Percentiles rank a stretch among this genome's conserved stretches.
Conservation (phyloP, 177 flowering plant genomes). For the Vitis hybrid region DNA sequence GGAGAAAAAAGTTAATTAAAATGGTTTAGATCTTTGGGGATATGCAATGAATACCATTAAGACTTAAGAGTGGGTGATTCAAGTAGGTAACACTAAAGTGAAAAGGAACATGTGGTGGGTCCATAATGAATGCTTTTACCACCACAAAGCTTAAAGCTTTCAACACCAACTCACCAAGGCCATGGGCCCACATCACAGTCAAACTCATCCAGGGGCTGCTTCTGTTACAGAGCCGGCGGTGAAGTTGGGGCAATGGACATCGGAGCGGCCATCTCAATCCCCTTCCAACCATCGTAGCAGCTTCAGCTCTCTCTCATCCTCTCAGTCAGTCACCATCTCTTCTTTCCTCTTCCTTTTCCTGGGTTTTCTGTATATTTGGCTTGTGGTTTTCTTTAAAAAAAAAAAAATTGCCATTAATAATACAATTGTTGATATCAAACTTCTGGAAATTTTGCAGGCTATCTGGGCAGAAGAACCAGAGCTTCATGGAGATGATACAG, state of each 20-base stretch:
- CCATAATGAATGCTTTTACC: too few relatives aligned
- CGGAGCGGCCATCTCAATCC: slow-evolving; percentile 53
- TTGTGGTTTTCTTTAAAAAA: background rate
- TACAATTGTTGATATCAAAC: background rate
- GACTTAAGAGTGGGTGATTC: too few relatives aligned
- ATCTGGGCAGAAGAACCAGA: slow-evolving; percentile 26
- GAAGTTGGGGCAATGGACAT: slow-evolving; percentile 43
- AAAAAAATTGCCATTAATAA: background rate
- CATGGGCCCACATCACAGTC: background rate
- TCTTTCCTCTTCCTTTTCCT: background rate
- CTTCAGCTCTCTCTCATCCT: slow-evolving; percentile 49
- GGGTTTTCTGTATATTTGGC: background rate
- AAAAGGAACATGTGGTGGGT: too few relatives aligned
- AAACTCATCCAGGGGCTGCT: background rate
- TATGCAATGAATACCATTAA: too few relatives aligned
- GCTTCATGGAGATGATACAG: slow-evolving; percentile 66
- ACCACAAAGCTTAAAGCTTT: too few relatives aligned
- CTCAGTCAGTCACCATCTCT: slow-evolving; percentile 48
- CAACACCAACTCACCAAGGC: background rate
- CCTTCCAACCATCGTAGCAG: slow-evolving; percentile 42
- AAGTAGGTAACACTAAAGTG: too few relatives aligned
- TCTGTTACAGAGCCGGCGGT: slow-evolving; percentile 39
- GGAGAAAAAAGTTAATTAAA: too few relatives aligned
- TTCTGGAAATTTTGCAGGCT: slow-evolving; percentile 18
- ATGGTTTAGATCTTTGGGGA: too few relatives aligned